Conservation (phyloP, 2,329 filamentous ascomycete species). For the Colletotrichum phormii region DNA sequence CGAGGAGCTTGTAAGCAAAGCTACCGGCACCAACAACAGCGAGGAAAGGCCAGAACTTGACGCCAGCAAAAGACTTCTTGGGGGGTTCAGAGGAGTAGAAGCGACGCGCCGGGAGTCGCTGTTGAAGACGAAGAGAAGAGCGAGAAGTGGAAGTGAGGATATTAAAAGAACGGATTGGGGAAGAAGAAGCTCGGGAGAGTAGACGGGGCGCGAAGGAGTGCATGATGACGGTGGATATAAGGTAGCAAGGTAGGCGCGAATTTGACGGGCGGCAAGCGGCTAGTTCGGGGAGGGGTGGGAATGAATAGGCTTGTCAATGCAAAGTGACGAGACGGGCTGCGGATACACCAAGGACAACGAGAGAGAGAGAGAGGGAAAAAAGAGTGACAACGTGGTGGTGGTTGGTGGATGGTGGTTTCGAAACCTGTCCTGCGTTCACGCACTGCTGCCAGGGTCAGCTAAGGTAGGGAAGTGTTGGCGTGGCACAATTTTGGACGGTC, state of each 20-base stretch:
- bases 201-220: constrained; percentile 17
- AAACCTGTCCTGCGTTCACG: background rate
- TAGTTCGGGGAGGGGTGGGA: background rate
- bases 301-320: constrained; percentile 1
- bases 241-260: background rate
- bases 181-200: constrained; percentile 21
- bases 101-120: constrained; percentile 40
- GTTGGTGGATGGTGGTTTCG: constrained; percentile 5
- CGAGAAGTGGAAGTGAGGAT: background rate
- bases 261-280: background rate
- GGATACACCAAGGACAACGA: constrained; percentile 2
- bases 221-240: background rate
- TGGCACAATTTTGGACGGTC: constrained; percentile 11
- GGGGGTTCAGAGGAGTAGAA: constrained; percentile 56
- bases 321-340: constrained; percentile 8
- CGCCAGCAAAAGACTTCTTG: constrained; percentile 46
- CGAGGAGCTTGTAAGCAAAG: constrained; percentile 62
- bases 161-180: constrained; percentile 12
- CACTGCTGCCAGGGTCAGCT: background rate
- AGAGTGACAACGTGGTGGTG: constrained; percentile 13
- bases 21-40: constrained; percentile 60
- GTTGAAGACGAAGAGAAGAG: constrained; percentile 11
- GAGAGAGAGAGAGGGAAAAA: background rate
- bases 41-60: constrained; percentile 72
- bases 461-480: constrained; percentile 5